These are phyloP conservation scores for Septoria petroselini DNA, from an alignment of 2,329 filamentous ascomycete species.

Conservation along the genomic window DNA sequence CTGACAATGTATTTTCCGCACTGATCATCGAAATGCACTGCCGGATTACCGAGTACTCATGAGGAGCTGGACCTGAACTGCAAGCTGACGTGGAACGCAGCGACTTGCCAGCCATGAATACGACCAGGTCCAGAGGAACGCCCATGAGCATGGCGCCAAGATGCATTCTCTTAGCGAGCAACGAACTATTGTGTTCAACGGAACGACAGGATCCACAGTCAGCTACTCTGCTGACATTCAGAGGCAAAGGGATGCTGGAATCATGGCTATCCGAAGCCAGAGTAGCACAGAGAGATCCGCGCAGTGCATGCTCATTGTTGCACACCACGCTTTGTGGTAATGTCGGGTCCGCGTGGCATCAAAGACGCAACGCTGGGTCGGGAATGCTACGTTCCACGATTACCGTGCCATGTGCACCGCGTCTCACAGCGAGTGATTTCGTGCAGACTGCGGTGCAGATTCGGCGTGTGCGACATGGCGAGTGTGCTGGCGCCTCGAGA, in stretches of 20 bases:
- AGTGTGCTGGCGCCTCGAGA: slow-evolving; percentile 8
- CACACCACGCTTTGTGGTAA: slow-evolving; percentile 7
- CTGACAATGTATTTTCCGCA: slow-evolving; percentile 5
- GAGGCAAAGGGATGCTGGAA: background rate
- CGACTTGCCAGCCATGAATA: slow-evolving; percentile 3
- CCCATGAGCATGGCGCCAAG: slow-evolving; percentile 1
- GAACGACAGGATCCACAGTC: background rate
- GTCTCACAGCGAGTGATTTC: slow-evolving; percentile 15
- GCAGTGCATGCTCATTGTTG: too few relatives aligned
- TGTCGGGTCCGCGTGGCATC: slow-evolving; percentile 14
- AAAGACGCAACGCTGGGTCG: slow-evolving; percentile 10
- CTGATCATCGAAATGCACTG: slow-evolving; percentile 7
- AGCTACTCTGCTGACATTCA: background rate
- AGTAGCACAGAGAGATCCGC: too few relatives aligned
- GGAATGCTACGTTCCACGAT: slow-evolving; percentile 15
- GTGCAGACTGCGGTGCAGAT: slow-evolving; percentile 12
- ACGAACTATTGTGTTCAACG: background rate
- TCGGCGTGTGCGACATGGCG: slow-evolving; percentile 8
- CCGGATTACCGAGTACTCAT: slow-evolving; percentile 5
- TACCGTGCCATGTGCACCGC: slow-evolving; percentile 17
- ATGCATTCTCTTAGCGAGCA: slow-evolving; percentile 4
- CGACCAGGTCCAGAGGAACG: background rate
- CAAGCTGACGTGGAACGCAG: slow-evolving; percentile 13
- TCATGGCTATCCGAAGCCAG: too few relatives aligned
- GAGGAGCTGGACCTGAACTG: slow-evolving; percentile 1